Evolutionary conservation across 139 green algal species (phyloP).

Genomic region (Auxenochlorella pyrenoidosa): DNA sequence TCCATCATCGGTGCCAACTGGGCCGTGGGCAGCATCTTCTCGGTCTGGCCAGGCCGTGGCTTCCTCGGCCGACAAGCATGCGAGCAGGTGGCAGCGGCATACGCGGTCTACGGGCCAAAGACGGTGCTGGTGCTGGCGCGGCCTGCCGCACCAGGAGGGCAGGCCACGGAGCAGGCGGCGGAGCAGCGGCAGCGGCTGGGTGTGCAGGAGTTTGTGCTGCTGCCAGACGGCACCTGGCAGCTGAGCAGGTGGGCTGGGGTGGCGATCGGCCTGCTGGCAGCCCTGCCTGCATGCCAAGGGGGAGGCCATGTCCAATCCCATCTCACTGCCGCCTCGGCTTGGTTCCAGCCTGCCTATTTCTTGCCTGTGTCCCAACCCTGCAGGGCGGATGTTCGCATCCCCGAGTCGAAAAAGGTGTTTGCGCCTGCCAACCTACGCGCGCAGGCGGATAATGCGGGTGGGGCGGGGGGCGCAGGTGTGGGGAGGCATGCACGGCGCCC

Average conservation of each 20-base stretch:
- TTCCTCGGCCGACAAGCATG: conserved; percentile 64
- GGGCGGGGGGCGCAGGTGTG: neutral
- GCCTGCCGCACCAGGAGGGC: conserved; percentile 22
- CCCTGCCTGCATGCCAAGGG: too few species aligned
- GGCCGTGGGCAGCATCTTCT: conserved; percentile 89
- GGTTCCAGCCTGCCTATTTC: too few species aligned
- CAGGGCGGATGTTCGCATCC: conserved; percentile 47
- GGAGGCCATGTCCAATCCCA: too few species aligned
- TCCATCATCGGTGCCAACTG: conserved; percentile 84
- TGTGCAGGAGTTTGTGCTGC: conserved; percentile 59
- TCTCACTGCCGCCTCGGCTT: too few species aligned
- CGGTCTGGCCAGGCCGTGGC: conserved; percentile 71
- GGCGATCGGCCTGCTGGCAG: too few species aligned
- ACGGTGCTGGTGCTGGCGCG: conserved; percentile 80
- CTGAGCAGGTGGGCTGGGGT: conserved; percentile 28
- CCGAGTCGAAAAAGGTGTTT: conserved; percentile 56
- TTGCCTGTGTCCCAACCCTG: neutral
- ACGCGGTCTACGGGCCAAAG: conserved; percentile 83
- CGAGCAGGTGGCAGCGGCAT: conserved; percentile 74
- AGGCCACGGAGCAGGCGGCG: too few species aligned
- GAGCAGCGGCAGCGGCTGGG: neutral
- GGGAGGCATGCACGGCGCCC: too few species aligned
- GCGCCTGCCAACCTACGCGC: conserved; percentile 83
- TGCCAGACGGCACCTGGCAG: conserved; percentile 4
- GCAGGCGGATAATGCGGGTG: conserved; percentile 33